phyloP scores from a whole-genome alignment of 441 rosid genomes.

The Breynia disticha region DNA sequence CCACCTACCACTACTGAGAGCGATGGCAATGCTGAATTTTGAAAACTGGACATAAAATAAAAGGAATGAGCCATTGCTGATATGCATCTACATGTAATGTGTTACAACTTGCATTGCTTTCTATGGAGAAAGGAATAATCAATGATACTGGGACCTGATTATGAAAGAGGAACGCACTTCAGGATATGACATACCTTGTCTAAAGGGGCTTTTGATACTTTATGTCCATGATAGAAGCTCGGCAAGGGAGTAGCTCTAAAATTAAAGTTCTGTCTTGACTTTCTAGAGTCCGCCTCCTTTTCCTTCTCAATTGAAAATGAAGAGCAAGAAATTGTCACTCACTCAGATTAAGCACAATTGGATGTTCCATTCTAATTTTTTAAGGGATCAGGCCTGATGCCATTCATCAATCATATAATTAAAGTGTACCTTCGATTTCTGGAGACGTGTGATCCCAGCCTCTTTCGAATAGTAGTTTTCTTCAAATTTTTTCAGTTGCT shows the following conservation, averaged over 20 bases:
- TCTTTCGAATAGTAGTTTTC: constrained; percentile 36
- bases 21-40: no score
- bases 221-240: constrained; percentile 33
- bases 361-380: neutral
- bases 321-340: no score
- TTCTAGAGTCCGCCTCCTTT: constrained; percentile 40
- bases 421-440: constrained; percentile 43
- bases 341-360: neutral
- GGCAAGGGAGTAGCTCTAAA: constrained; percentile 47
- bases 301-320: constrained; percentile 32
- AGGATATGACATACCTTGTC: constrained; percentile 30
- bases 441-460: constrained; percentile 29
- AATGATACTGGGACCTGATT: neutral
- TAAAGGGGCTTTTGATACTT: constrained; percentile 27
- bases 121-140: neutral
- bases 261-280: constrained; percentile 30
- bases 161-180: neutral
- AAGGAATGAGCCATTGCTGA: no score
- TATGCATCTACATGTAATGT: no score
- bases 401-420: neutral
- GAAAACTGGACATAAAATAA: no score
- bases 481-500: constrained; percentile 41
- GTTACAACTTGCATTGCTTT: neutral
- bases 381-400: no score
- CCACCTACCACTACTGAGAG: neutral